Evolutionary conservation across 495 filamentous ascomycete genomes (phyloP).

Genomic region (Saxispiralis lemnorum): DNA sequence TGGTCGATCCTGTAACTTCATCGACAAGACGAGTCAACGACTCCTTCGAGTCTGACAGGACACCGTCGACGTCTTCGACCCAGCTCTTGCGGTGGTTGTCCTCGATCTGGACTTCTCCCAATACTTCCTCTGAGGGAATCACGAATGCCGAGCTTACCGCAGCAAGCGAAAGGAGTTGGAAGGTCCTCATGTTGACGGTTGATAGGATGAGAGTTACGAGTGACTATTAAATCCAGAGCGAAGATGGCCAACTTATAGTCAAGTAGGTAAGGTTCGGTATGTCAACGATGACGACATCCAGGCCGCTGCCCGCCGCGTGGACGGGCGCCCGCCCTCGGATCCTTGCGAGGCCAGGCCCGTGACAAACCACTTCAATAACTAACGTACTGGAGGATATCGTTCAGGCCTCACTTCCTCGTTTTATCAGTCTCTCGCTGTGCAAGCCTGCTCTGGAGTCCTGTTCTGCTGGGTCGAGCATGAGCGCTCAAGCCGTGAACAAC

Average conservation of each 20-base stretch:
- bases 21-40: background rate
- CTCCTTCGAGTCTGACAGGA: conserved; percentile 17
- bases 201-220: background rate
- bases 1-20: conserved; percentile 1
- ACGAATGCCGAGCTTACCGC: conserved; percentile 40
- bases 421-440: no score
- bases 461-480: no score
- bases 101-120: conserved; percentile 28
- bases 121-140: conserved; percentile 35
- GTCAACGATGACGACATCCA: no score
- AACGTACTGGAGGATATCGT: no score
- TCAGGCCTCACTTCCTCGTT: no score
- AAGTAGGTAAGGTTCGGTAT: no score
- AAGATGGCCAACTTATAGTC: background rate
- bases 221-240: background rate
- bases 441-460: no score
- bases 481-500: no score
- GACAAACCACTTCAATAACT: no score
- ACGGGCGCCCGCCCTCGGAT: no score
- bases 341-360: no score
- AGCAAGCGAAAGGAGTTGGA: conserved; percentile 34
- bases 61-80: conserved; percentile 22
- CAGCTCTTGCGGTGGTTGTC: conserved; percentile 20
- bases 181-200: conserved; percentile 29
- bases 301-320: no score